Conservation (phyloP, 495 filamentous ascomycete genomes). For the Rhypophila decipiens region DNA sequence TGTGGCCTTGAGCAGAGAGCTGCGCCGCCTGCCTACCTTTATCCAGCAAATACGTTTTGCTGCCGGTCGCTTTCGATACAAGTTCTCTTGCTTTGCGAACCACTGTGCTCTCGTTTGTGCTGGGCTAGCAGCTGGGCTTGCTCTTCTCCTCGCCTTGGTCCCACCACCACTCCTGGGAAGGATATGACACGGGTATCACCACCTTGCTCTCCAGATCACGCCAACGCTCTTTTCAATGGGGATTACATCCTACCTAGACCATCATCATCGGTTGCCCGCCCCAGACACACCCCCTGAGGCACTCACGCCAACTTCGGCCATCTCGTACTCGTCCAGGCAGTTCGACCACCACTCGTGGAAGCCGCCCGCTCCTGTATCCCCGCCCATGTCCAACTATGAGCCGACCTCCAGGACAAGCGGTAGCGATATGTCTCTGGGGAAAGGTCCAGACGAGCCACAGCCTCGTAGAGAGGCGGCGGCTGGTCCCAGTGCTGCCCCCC, state of each 20-base stretch:
- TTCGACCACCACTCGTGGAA: slow-evolving; percentile 36
- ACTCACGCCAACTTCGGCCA: slow-evolving; percentile 33
- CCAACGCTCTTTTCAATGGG: slow-evolving; percentile 39
- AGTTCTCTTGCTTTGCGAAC: slow-evolving; percentile 13
- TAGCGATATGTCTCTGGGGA: slow-evolving; percentile 34
- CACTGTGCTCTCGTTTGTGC: slow-evolving; percentile 3
- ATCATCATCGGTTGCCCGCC: slow-evolving; percentile 35
- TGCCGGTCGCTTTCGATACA: slow-evolving; percentile 16
- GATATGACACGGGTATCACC: slow-evolving; percentile 16
- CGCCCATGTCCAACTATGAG: slow-evolving; percentile 50
- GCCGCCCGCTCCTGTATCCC: slow-evolving; percentile 30
- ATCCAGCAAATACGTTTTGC: slow-evolving; percentile 29
- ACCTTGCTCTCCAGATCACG: slow-evolving; percentile 4
- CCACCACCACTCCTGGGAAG: slow-evolving; percentile 5
- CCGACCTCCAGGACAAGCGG: slow-evolving; percentile 33
- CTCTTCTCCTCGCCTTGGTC: background rate
- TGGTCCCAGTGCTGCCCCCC: slow-evolving; percentile 20
- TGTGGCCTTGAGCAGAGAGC: slow-evolving; percentile 15
- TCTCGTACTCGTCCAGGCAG: slow-evolving; percentile 27
- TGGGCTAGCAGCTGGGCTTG: slow-evolving; percentile 1
- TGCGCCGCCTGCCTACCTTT: slow-evolving; percentile 31
- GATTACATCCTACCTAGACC: slow-evolving; percentile 38
- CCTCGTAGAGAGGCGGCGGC: slow-evolving; percentile 24
- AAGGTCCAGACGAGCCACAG: slow-evolving; percentile 26
- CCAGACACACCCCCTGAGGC: slow-evolving; percentile 41